Evolutionary conservation across 176 grass and related monocot species (phyloP).

Genomic region (Calamus simplicifolius): DNA sequence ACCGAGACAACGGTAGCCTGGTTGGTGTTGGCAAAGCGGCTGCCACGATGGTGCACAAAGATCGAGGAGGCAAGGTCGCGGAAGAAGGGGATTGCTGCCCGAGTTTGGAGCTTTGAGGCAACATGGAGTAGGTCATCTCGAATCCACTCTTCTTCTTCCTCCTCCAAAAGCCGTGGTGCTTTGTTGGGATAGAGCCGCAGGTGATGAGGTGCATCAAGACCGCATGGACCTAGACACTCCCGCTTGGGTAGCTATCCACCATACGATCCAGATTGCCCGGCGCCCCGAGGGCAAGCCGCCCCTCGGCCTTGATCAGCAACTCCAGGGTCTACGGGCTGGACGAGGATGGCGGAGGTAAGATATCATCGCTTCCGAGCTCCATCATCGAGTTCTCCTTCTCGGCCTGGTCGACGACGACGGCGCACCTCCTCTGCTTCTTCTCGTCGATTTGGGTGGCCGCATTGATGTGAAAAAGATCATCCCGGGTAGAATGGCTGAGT

Average conservation of each 20-base stretch:
- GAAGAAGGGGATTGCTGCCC: slow-evolving; percentile 58
- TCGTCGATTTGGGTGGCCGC: slow-evolving; percentile 86
- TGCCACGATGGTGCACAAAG: too few species aligned
- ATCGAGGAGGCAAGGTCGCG: slow-evolving; percentile 30
- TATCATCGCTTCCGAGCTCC: slow-evolving; percentile 51
- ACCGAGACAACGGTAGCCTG: neutral
- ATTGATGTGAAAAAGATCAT: too few species aligned
- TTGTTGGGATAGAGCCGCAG: slow-evolving; percentile 63
- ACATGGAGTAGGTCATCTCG: neutral
- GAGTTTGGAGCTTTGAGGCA: neutral
- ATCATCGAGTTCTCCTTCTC: slow-evolving; percentile 3
- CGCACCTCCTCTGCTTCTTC: slow-evolving; percentile 1
- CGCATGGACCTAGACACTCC: slow-evolving; percentile 41
- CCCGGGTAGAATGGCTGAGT: too few species aligned
- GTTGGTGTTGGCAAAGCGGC: slow-evolving; percentile 27
- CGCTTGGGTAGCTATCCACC: slow-evolving; percentile 2
- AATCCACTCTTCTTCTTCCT: too few species aligned
- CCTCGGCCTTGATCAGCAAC: slow-evolving; percentile 52
- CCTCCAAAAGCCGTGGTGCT: slow-evolving; percentile 26
- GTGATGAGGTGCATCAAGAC: slow-evolving; percentile 87
- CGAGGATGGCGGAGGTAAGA: slow-evolving; percentile 53
- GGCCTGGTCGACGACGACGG: too few species aligned
- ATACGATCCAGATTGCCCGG: neutral
- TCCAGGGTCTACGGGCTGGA: slow-evolving; percentile 78
- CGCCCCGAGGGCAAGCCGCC: slow-evolving; percentile 19